A percentile compares a stretch with the other conserved stretches of the same genome.
These are phyloP conservation scores for Mimosa bimucronata DNA, from an alignment of 306 rosid species.

Conservation along the genomic window DNA sequence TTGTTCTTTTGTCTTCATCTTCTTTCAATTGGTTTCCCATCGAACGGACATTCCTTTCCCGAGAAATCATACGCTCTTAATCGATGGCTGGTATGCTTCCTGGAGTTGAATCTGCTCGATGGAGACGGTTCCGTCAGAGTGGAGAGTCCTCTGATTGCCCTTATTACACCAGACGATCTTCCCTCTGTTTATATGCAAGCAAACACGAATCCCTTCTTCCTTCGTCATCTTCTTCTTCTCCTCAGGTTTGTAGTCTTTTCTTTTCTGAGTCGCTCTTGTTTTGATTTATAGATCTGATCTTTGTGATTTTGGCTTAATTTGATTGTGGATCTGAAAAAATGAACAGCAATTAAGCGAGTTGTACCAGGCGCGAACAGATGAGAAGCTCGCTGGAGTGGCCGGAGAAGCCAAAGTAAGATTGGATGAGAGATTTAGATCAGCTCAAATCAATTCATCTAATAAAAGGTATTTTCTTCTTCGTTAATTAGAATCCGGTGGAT, in stretches of 20 bases:
- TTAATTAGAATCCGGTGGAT: neutral
- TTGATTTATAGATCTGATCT: neutral
- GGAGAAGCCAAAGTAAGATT: conserved; percentile 77
- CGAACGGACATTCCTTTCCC: neutral
- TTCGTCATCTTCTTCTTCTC: conserved; percentile 47
- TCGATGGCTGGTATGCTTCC: conserved; percentile 88
- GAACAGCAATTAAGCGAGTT: conserved; percentile 33
- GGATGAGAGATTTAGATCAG: conserved; percentile 57
- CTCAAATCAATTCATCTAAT: conserved; percentile 41
- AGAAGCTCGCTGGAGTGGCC: conserved; percentile 57
- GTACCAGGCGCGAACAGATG: conserved; percentile 50
- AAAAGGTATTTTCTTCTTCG: neutral
- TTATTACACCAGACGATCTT: conserved; percentile 60
- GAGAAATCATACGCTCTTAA: neutral
- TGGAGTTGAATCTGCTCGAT: conserved; percentile 78
- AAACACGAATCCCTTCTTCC: conserved; percentile 56
- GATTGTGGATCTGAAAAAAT: neutral
- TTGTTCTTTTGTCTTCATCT: neutral
- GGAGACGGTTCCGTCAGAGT: neutral
- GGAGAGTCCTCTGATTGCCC: conserved; percentile 40
- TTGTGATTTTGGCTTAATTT: neutral
- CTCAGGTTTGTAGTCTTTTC: neutral
- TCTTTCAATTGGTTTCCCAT: neutral
- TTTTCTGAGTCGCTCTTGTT: neutral
- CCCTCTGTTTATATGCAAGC: conserved; percentile 68